These are phyloP conservation scores for Pyrenopolyporus hunteri DNA, from an alignment of 495 filamentous ascomycete genomes.

Conservation along the genomic window DNA sequence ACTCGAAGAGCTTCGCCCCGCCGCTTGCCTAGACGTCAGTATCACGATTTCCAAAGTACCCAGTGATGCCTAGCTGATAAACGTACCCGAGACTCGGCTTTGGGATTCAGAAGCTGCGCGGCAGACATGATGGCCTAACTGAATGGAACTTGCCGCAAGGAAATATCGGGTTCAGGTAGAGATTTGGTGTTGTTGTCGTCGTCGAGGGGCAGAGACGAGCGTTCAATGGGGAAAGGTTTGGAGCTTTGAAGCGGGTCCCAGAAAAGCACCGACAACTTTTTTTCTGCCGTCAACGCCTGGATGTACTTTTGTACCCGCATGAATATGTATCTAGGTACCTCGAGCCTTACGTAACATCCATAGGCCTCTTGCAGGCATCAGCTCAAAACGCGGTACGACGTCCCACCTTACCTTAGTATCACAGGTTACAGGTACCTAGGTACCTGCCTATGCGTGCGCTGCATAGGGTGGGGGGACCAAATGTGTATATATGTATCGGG, in stretches of 20 bases:
- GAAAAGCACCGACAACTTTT: conserved; percentile 43
- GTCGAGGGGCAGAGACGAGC: conserved; percentile 21
- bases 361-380: too few species aligned
- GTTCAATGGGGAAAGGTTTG: neutral
- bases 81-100: conserved; percentile 92
- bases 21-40: conserved; percentile 62
- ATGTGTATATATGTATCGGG: too few species aligned
- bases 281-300: too few species aligned
- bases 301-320: neutral
- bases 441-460: too few species aligned
- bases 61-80: conserved; percentile 38
- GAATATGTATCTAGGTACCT: neutral
- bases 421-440: too few species aligned
- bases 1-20: conserved; percentile 93
- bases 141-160: neutral
- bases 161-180: conserved; percentile 15
- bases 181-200: conserved; percentile 27
- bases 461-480: too few species aligned
- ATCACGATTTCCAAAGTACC: conserved; percentile 40
- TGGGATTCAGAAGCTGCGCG: conserved; percentile 95
- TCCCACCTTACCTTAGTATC: too few species aligned
- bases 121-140: conserved; percentile 69
- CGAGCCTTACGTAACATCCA: too few species aligned
- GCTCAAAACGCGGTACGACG: too few species aligned
- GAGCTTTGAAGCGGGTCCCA: conserved; percentile 24